Evolutionary conservation across 2,329 filamentous ascomycete species (phyloP), one percentile per base, ranked within the genome.

Genomic region (Periconia digitata): DNA sequence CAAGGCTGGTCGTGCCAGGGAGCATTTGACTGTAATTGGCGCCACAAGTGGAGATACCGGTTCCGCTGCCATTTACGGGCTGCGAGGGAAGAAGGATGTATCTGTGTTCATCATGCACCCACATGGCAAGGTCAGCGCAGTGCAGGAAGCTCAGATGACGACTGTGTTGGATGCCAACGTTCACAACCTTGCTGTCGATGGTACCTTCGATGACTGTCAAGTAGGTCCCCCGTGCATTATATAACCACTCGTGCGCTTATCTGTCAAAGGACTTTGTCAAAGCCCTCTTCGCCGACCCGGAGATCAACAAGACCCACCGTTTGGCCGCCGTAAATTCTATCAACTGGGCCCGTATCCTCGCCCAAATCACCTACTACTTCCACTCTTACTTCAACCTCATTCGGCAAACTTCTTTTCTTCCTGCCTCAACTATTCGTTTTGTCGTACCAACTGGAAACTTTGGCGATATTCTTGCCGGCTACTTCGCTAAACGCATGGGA

Each of bases 301-400:
- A 91, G 46, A 87, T 89, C 69, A 97, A 97, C 78, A 77, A 81
- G 59, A 85, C 83, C 2, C 84, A 92, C 66, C 90, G 90, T 59
- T 86, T 97, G 37, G 92, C 89, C 35, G 92, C 94, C 37, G 90
- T 97, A 59, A 97, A 97, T 78, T 94, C 89, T 39, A 97, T 97
- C 76, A 97, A 97, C 76, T 96, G 87, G 83, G 89, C 92, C 2
- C 83, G 94, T 60, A 97, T 99, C 60, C 82, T 99, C 32, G 92
- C 94, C 12, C 94, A 99, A 76, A 96, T 95, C 56, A 90, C 90
- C 51, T 97, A 96, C 81, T 99, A 96, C 79, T 95, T 96, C 78
- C 81, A 94, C 73, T 85, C 94, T 12, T 97, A 97, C 79, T 96
- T 96, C 74, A 77, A 85, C 13, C 84, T 99, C 27, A 80, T 79